Percentiles rank a stretch among this genome's conserved stretches.
Conservation (phyloP, 805 yeast genomes). For the Saccharomycopsis fodiens region DNA sequence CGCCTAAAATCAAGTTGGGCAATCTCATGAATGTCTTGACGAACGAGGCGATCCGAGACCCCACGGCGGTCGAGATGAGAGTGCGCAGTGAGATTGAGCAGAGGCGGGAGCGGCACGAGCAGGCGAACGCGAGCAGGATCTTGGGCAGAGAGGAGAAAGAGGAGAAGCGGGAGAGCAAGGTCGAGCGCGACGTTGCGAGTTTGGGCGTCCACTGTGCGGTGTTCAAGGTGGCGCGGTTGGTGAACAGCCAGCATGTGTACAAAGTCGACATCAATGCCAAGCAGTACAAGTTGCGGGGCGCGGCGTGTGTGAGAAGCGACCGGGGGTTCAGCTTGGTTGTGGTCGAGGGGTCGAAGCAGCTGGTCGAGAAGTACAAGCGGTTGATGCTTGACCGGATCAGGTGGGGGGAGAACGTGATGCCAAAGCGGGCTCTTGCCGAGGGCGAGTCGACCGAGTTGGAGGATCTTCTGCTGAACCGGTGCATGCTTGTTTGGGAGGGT, state of each 20-base stretch:
- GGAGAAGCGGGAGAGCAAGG: slow-evolving; percentile 40
- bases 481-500: slow-evolving; percentile 66
- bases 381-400: slow-evolving; percentile 53
- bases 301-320: slow-evolving; percentile 36
- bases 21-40: slow-evolving; percentile 85
- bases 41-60: slow-evolving; percentile 79
- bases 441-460: background rate
- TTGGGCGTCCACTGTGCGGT: slow-evolving; percentile 53
- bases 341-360: slow-evolving; percentile 66
- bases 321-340: slow-evolving; percentile 49
- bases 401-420: slow-evolving; percentile 53
- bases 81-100: slow-evolving; percentile 64
- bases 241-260: slow-evolving; percentile 59
- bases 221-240: slow-evolving; percentile 45
- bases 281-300: slow-evolving; percentile 61
- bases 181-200: slow-evolving; percentile 37
- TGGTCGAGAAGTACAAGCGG: slow-evolving; percentile 54
- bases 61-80: slow-evolving; percentile 72
- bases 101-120: slow-evolving; percentile 51
- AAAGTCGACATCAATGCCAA: slow-evolving; percentile 78
- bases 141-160: slow-evolving; percentile 49
- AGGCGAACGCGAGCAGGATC: slow-evolving; percentile 54
- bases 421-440: slow-evolving; percentile 25
- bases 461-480: slow-evolving; percentile 30
- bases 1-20: slow-evolving; percentile 77